Evolutionary conservation across 2,329 filamentous ascomycete species (phyloP), one percentile per base, ranked within the genome.

Genomic region (Aspergillus sp.): DNA sequence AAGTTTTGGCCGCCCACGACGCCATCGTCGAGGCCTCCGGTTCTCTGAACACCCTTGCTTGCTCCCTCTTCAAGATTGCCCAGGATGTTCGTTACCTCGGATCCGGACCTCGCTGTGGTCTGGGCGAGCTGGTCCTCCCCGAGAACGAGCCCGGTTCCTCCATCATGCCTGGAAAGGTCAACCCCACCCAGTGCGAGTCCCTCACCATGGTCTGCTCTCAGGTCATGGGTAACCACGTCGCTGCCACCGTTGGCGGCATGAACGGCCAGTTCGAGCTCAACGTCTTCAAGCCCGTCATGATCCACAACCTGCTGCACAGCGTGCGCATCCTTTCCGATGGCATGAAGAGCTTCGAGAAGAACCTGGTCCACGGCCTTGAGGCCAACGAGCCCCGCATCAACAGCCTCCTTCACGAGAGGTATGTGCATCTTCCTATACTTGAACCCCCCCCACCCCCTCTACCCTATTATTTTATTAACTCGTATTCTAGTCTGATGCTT

Each of bases 81-180:
- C 93, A 99, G 82, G 95, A 98, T 77, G 92, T 99, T 75, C 90
- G 95, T 72, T 98, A 96, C 82, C 90, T 98, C 55, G 95, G 95
- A 70, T 96, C 91, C 67, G 95, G 95, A 16, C 95, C 95, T 57
- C 92, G 95, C 61, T 98, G 95, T 79, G 95, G 95, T 72, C 89
- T 98, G 22, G 94, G 93, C 67, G 95, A 99, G 82, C 86, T 99
- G 64, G 86, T 86, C 73, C 87, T 99, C 54, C 95, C 95, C 26
- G 95, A 99, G 83, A 99, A 99, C 81, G 95, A 99, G 83, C 95
- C 95, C 36, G 94, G 94, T 65, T 95, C 90, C 73, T 96, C 91
- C 69, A 98, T 99, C 83, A 99, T 99, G 95, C 95, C 95, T 49
- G 95, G 95, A 73, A 99, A 99, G 84, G 95, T 99, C 76, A 99